phyloP scores from a whole-genome alignment of 805 yeast species.

The Cyberlindnera euphorbiae region DNA sequence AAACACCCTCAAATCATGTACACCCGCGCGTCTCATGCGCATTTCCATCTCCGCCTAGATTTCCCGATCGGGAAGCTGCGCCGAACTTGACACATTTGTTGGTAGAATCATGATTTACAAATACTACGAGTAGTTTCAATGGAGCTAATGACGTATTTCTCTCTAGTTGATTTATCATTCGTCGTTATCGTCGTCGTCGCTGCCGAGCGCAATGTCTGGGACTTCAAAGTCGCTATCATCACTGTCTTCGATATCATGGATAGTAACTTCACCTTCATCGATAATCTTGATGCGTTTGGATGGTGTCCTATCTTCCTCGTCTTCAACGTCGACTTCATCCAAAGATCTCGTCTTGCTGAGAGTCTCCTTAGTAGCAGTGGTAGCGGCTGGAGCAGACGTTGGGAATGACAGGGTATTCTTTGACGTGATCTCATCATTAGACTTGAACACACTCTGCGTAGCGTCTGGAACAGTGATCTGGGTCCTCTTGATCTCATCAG shows the following conservation, averaged over 20 bases:
- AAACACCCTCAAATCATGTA: too few species aligned
- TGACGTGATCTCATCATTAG: constrained; percentile 20
- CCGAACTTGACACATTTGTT: too few species aligned
- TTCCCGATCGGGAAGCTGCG: not conserved
- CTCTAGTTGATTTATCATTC: constrained; percentile 8
- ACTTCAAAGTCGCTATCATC: constrained; percentile 47
- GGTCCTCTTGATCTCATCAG: constrained; percentile 14
- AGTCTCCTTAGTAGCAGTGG: constrained; percentile 3
- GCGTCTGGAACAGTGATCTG: constrained; percentile 6
- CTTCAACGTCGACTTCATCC: constrained; percentile 19
- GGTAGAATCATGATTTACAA: too few species aligned
- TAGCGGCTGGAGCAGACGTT: constrained; percentile 3
- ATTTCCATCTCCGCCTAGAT: too few species aligned
- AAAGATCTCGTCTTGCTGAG: constrained; percentile 17
- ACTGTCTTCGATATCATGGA: constrained; percentile 19
- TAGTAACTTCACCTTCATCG: constrained; percentile 9
- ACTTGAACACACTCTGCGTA: constrained; percentile 19
- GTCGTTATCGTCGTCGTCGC: constrained; percentile 41
- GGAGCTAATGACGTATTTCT: too few species aligned
- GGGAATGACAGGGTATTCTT: constrained; percentile 21
- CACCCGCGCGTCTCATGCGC: too few species aligned
- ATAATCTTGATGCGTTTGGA: constrained; percentile 23
- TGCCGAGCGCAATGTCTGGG: constrained; percentile 39
- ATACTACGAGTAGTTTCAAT: too few species aligned
- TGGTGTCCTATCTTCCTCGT: constrained; percentile 21